Base-by-base conservation (phyloP, 2,329 filamentous ascomycete genomes). In the Fusarium phyllophilum region DNA sequence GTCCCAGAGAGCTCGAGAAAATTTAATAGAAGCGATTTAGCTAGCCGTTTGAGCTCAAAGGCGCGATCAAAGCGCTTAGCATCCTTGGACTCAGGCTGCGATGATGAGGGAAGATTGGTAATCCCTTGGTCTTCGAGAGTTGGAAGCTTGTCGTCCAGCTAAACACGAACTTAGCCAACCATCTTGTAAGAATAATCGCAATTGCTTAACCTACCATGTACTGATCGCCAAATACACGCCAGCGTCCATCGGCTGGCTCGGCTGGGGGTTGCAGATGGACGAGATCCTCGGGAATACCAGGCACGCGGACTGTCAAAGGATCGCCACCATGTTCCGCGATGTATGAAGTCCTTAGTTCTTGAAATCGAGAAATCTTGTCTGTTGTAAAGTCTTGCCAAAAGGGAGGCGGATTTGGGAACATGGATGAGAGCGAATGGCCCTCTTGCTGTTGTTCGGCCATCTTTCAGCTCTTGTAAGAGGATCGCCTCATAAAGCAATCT, bases 321-420 rank as follows among this genome's bases (percentile, higher is more conserved):
- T 78, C 72, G 51, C 68, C 55, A 74, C 65, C 78, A 68, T 80
- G 69, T 17, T 79, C 77, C 17, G 82, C 80, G 36, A 83, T 79
- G 65, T 84, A 80, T 3, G 83, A 77, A 51, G 81, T 81, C 57
- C 84, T 85, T 20, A 89, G 75, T 29, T 83, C 81, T 11, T 84
- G 81, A 62, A 88, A 83, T 8, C 89, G 90, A 20, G 89, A 83
- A 59, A 94, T 78, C 79, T 96, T 97, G 34, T 92, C 90, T 7
- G 90, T 82, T 0, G 94, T 97, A 83, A 98, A 98, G 81, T 93
- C 88, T 75, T 92, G 92, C 91, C 94, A 98, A 84, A 98, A 97
- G 2, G 92, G 91, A 33, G 96, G 96, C 33, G 96, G 96, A 59
- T 93, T 90, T 31, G 96, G 96, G 81, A 95, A 97, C 45, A 92